phyloP scores from a whole-genome alignment of 352 stramenopile species.

The Globisporangium paroecandrum region DNA sequence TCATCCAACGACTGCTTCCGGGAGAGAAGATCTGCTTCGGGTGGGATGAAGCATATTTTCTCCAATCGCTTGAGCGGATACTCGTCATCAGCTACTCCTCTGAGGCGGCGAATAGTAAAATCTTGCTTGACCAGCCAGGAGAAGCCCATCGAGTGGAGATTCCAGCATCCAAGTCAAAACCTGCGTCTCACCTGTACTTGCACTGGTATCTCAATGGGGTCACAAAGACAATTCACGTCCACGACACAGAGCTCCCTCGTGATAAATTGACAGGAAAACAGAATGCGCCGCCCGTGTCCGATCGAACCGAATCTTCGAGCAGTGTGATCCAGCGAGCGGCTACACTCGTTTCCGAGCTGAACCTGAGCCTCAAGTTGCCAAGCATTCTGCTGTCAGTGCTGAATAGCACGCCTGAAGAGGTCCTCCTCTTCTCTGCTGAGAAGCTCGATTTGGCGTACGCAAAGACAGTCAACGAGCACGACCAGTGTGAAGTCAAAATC shows the following conservation, averaged over 20 bases:
- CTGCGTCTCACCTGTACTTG: slow-evolving; percentile 43
- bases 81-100: slow-evolving; percentile 57
- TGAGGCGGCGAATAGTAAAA: slow-evolving; percentile 40
- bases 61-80: slow-evolving; percentile 62
- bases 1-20: slow-evolving; percentile 66
- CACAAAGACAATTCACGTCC: slow-evolving; percentile 79
- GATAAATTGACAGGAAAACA: slow-evolving; percentile 70
- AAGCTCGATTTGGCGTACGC: slow-evolving; percentile 65
- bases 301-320: slow-evolving; percentile 8
- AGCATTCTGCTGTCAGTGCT: slow-evolving; percentile 70
- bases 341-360: slow-evolving; percentile 46
- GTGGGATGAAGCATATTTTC: slow-evolving; percentile 82
- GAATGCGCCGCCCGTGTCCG: slow-evolving; percentile 9
- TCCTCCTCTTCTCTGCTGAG: slow-evolving; percentile 69
- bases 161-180: slow-evolving; percentile 30
- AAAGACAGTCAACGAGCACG: slow-evolving; percentile 66
- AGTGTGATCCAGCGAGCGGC: slow-evolving; percentile 21
- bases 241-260: slow-evolving; percentile 54
- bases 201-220: slow-evolving; percentile 81
- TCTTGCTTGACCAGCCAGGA: slow-evolving; percentile 70
- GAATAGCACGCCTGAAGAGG: slow-evolving; percentile 66
- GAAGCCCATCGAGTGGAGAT: slow-evolving; percentile 66
- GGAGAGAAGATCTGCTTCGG: slow-evolving; percentile 74
- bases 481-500: slow-evolving; percentile 82
- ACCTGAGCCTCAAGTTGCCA: slow-evolving; percentile 56